These are phyloP conservation scores for Metarhizium guizhouense DNA, from an alignment of 2,329 filamentous ascomycete genomes.

Conservation along the genomic window DNA sequence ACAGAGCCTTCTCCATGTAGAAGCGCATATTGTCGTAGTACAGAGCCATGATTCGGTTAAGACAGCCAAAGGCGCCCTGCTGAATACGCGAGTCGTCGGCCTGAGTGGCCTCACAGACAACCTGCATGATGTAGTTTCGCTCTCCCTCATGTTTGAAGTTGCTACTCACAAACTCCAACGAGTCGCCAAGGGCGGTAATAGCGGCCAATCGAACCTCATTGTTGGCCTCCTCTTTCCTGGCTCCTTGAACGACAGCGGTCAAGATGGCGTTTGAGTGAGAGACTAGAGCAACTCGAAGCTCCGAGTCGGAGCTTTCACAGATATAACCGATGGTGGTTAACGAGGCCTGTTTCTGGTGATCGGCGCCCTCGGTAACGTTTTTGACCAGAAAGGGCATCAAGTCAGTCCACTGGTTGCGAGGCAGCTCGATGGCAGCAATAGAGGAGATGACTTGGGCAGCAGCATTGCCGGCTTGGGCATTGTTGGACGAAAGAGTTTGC, in stretches of 20 bases:
- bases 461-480: slow-evolving; percentile 76
- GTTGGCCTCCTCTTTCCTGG: slow-evolving; percentile 92
- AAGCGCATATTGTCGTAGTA: slow-evolving; percentile 99
- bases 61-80: slow-evolving; percentile 89
- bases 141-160: slow-evolving; percentile 99
- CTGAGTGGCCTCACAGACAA: slow-evolving; percentile 97
- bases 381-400: slow-evolving; percentile 83
- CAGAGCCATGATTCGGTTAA: slow-evolving; percentile 96
- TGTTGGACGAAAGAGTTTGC: slow-evolving; percentile 72
- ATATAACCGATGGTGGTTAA: slow-evolving; percentile 97
- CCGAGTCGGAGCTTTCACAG: slow-evolving; percentile 87
- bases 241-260: slow-evolving; percentile 94
- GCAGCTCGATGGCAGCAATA: slow-evolving; percentile 90
- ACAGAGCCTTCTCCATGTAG: slow-evolving; percentile 99
- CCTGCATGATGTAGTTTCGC: slow-evolving; percentile 99
- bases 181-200: slow-evolving; percentile 90
- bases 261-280: slow-evolving; percentile 95
- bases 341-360: slow-evolving; percentile 89
- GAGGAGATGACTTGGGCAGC: slow-evolving; percentile 93
- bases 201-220: slow-evolving; percentile 83
- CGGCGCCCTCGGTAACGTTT: slow-evolving; percentile 79
- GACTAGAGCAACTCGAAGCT: slow-evolving; percentile 71
- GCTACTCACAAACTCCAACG: slow-evolving; percentile 91
- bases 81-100: slow-evolving; percentile 85
- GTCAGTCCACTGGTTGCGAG: slow-evolving; percentile 86